Evolutionary conservation across 805 yeast species (phyloP).

Genomic region (Scheffersomyces spartinae): DNA sequence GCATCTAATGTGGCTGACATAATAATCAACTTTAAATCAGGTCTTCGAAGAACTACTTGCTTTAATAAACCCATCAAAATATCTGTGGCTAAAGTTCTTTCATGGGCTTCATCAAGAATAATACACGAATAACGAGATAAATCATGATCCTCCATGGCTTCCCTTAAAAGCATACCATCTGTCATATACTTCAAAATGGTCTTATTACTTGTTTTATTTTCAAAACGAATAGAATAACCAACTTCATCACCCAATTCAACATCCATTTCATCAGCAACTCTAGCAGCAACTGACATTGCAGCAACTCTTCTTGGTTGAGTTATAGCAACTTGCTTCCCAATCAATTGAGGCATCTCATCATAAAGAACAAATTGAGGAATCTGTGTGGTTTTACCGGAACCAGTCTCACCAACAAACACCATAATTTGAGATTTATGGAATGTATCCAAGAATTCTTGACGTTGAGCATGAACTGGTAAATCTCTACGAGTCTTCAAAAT

Average conservation of each 20-base stretch:
- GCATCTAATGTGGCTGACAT: conserved; percentile 99
- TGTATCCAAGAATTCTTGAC: conserved; percentile 75
- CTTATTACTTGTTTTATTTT: conserved; percentile 68
- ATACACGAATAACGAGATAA: conserved; percentile 75
- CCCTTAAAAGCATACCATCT: conserved; percentile 95
- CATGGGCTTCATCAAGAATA: conserved; percentile 96
- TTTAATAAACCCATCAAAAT: conserved; percentile 90
- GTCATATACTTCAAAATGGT: conserved; percentile 94
- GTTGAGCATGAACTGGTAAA: conserved; percentile 88
- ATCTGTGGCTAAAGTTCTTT: conserved; percentile 93
- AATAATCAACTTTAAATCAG: conserved; percentile 81
- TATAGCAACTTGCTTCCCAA: conserved; percentile 84
- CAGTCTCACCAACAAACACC: conserved; percentile 99
- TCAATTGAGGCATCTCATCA: conserved; percentile 86
- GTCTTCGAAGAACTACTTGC: conserved; percentile 67
- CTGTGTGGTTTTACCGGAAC: conserved; percentile 98
- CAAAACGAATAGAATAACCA: conserved; percentile 92
- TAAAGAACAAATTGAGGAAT: conserved; percentile 91
- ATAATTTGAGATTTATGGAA: conserved; percentile 85
- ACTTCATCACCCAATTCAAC: conserved; percentile 88
- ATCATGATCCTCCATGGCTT: conserved; percentile 93
- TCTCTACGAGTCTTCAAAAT: conserved; percentile 73
- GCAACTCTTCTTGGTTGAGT: conserved; percentile 98
- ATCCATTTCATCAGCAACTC: conserved; percentile 97
- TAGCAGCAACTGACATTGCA: conserved; percentile 95